A percentile compares a stretch with the other conserved stretches of the same genome.
phyloP scores from a whole-genome alignment of 1,284 basidiomycete genomes.

The Tremellales sp. region DNA sequence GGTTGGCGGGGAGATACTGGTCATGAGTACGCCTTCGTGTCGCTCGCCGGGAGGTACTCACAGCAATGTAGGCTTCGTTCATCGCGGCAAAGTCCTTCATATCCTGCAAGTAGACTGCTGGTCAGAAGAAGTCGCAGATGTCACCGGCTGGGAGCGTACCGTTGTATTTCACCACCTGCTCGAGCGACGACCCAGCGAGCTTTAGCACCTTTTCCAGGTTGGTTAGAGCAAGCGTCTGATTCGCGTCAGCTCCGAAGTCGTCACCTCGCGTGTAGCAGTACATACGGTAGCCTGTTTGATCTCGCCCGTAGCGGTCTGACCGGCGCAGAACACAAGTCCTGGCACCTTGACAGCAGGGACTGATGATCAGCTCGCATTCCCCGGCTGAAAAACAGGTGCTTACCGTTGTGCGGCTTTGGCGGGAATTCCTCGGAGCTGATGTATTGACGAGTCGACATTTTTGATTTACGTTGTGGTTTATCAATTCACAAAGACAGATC shows the following conservation, averaged over 20 bases:
- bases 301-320: slow-evolving; percentile 33
- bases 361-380: slow-evolving; percentile 1
- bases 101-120: slow-evolving; percentile 17
- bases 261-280: too few species aligned
- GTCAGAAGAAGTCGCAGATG: too few species aligned
- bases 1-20: slow-evolving; percentile 15
- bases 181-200: slow-evolving; percentile 56
- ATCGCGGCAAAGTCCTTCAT: slow-evolving; percentile 27
- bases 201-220: slow-evolving; percentile 32
- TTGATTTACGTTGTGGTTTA: too few species aligned
- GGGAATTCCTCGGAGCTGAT: slow-evolving; percentile 31
- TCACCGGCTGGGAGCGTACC: not conserved
- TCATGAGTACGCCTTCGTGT: not conserved
- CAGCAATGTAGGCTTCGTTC: slow-evolving; percentile 27
- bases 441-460: slow-evolving; percentile 14
- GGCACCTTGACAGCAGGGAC: slow-evolving; percentile 33
- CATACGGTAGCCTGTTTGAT: slow-evolving; percentile 31
- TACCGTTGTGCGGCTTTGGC: slow-evolving; percentile 35
- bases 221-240: not conserved
- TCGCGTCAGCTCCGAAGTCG: not conserved
- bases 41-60: slow-evolving; percentile 3
- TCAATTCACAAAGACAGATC: too few species aligned
- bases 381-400: not conserved
- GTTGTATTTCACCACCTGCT: slow-evolving; percentile 80
- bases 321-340: slow-evolving; percentile 35